These are phyloP conservation scores for Spizellomyces punctatus DNA, from an alignment of 192 early-diverging fungal species.

Conservation along the genomic window DNA sequence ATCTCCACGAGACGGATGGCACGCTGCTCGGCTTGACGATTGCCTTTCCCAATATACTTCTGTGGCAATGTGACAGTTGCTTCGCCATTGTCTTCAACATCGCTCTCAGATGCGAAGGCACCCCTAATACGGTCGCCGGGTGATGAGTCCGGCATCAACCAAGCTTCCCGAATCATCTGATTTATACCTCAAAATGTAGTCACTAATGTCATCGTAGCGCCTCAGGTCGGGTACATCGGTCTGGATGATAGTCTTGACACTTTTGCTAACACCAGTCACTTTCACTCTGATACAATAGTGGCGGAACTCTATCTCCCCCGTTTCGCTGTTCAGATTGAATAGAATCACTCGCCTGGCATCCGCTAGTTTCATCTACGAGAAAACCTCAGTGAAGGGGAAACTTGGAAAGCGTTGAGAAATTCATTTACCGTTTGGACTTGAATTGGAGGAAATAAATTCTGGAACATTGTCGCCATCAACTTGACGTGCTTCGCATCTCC, in stretches of 20 bases:
- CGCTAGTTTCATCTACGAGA: conserved; percentile 71
- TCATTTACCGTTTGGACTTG: conserved; percentile 73
- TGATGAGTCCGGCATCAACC: background rate
- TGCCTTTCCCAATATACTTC: conserved; percentile 76
- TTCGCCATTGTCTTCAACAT: conserved; percentile 90
- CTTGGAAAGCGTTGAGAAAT: too few species aligned
- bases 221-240: conserved; percentile 78
- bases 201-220: conserved; percentile 85
- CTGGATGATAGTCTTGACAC: conserved; percentile 80
- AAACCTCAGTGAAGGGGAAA: conserved; percentile 28
- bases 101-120: conserved; percentile 84
- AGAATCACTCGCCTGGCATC: conserved; percentile 90
- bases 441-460: conserved; percentile 96
- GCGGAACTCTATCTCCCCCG: conserved; percentile 85
- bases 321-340: conserved; percentile 86
- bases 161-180: background rate
- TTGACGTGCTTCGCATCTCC: conserved; percentile 77
- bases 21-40: conserved; percentile 74
- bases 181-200: conserved; percentile 77
- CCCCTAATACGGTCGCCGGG: conserved; percentile 43
- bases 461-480: conserved; percentile 92
- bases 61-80: conserved; percentile 82
- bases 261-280: conserved; percentile 86
- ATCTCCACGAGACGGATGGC: conserved; percentile 86
- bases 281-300: conserved; percentile 91